Conservation (phyloP, 2,329 filamentous ascomycete species). For the Hypoxylon sp. region DNA sequence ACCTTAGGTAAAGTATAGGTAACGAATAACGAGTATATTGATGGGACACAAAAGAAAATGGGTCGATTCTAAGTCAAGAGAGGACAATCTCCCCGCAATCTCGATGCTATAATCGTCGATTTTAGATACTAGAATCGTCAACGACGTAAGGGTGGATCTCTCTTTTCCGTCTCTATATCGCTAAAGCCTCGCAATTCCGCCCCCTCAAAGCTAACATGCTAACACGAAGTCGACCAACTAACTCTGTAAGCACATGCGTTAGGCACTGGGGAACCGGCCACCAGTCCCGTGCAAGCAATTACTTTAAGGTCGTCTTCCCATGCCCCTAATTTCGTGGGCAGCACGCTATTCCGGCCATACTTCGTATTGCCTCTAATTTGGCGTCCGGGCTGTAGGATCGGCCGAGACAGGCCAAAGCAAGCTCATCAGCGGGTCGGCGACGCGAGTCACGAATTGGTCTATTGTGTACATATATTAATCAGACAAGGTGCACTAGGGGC, state of each 20-base stretch:
- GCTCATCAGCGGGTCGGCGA: constrained; percentile 2
- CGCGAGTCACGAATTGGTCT: constrained; percentile 21
- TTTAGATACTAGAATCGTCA: not conserved
- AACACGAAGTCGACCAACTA: constrained; percentile 6
- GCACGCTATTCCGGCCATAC: not conserved
- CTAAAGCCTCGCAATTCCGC: constrained; percentile 9
- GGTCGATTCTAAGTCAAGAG: constrained; percentile 1
- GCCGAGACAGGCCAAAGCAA: constrained; percentile 18
- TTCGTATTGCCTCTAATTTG: constrained; percentile 13
- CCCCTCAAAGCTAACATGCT: not conserved
- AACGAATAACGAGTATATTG: not conserved
- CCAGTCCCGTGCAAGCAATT: constrained; percentile 24
- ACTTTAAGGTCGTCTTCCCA: constrained; percentile 8
- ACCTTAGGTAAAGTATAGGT: too few species aligned
- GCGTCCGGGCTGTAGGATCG: constrained; percentile 4
- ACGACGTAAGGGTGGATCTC: constrained; percentile 13
- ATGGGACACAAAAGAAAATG: constrained; percentile 2
- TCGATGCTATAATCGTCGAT: not conserved
- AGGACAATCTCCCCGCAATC: not conserved
- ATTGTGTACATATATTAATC: constrained; percentile 7
- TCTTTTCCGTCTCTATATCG: not conserved
- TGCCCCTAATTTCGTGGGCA: not conserved
- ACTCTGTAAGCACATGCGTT: constrained; percentile 24
- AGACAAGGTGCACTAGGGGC: constrained; percentile 21
- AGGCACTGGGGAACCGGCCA: constrained; percentile 5